Base-by-base conservation (phyloP, 192 early-diverging fungal genomes). In the Coemansia aciculifera region DNA sequence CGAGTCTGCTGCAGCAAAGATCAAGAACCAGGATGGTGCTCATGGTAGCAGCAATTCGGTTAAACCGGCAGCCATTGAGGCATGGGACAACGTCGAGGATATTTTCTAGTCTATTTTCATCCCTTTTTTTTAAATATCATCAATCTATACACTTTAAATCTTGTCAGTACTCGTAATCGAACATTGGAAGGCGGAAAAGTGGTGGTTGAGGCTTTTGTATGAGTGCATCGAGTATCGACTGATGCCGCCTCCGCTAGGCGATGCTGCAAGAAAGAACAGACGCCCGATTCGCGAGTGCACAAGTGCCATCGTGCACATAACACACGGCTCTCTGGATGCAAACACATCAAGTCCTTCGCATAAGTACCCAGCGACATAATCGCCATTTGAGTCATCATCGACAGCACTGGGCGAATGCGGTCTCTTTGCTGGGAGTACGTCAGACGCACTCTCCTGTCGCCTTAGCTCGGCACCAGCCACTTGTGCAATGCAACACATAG, bases 221-320 rank as follows among this genome's bases (percentile, higher is more conserved):
- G 69, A 71, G 32, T 83, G 76, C 54, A 83, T 72, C 27, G 62
- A 62, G 54, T 78, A 75, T 15, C 51, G 38, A 19, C 60, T 71
- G 13, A 83, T 72, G 5, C 81, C 70, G 3, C 80, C 80, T 19
- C 57, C 40, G 0, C 10, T 19, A 7, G 51, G 10, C 37, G 65
- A 13, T 32, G 57, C 6, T 1, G 72, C 43, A 2, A 83, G 17
- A 49, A 75, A 95, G 70, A 96, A 98, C n/a, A 98, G 89, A 5
- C 94, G 85, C 5, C 88, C 86, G 44, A 98, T 87, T 6, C 95
- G 87, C 17, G 95, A 98, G 75, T 98, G 95, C n/a, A 98, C 88
- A 34, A 98, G 71, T 1, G 91, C 94, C 95, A 98, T 98, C 0
- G 90, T 83, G 40, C 95, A 98, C 95, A 96, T 98, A 19, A 87